Evolutionary conservation across 306 rosid species (phyloP), one percentile per base, ranked within the genome.

Genomic region (Sindora glabra): DNA sequence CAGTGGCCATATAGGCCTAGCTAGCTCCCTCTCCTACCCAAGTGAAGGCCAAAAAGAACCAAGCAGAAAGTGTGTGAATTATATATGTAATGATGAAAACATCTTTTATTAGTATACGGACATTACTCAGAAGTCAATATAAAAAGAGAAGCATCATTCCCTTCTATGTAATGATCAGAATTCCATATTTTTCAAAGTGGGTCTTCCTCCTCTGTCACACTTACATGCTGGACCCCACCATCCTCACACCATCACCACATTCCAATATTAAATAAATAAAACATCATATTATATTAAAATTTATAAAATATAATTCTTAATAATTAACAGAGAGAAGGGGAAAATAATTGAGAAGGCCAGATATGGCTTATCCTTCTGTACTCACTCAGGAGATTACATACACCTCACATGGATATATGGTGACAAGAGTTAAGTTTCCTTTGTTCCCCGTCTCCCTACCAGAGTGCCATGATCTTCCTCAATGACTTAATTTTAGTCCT

Each of bases 101-200:
- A 39, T 44, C 65, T 42, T 52, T 2, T 38, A 22, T 59, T 32
- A 12, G 34, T 18, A 63, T 24, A 37, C 10, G 56, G 56, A 54
- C 12, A 64, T 12, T 59, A 15, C 13, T 2, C 54, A 10, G 40
- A 89, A 83, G 95, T 83, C 83, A 81, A 78, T 59, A 48, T 75
- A 47, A 73, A 77, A 79, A 75, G 73, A 62, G 75, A 73, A 61
- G 63, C 80, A 79, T 74, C 75, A 73, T 74, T 74, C 63, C 64
- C 42, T 61, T 54, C 71, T 34, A 46, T 67, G 75, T 27, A 79
- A 81, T 72, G 65, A 87, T 86, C 73, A 71, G 58, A 23, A 54
- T 51, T 69, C 53, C 42, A 59, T 19, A 40, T 25, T 61, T 60
- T 59, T 75, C 81, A 67, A 83, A 52, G 27, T 15, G 48, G 77